phyloP scores from a whole-genome alignment of 257 asterid species.

The Solanum sitiens region DNA sequence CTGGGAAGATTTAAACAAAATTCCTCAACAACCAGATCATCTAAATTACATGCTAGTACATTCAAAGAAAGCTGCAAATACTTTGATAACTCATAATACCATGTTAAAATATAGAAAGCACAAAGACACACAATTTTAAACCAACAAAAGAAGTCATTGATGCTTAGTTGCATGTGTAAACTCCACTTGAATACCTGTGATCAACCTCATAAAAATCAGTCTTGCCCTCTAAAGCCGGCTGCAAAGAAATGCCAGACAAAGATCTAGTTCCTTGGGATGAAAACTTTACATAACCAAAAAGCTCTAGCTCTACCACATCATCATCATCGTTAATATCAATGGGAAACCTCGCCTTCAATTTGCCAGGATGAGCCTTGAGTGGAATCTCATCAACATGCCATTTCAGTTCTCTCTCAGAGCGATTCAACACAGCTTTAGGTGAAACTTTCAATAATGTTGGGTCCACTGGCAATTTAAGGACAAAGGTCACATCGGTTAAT shows the following conservation, averaged over 20 bases:
- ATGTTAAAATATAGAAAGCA: neutral
- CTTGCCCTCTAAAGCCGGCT: slow-evolving; percentile 81
- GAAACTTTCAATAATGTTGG: slow-evolving; percentile 76
- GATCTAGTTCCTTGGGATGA: slow-evolving; percentile 55
- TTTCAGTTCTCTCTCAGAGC: slow-evolving; percentile 78
- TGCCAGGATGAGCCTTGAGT: slow-evolving; percentile 65
- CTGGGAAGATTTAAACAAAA: neutral
- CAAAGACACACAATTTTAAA: neutral
- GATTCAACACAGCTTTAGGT: slow-evolving; percentile 85
- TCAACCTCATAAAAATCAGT: slow-evolving; percentile 73
- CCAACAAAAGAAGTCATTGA: neutral
- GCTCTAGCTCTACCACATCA: slow-evolving; percentile 68
- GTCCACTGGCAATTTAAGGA: slow-evolving; percentile 78
- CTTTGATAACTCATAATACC: neutral
- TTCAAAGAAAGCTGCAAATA: neutral
- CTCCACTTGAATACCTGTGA: slow-evolving; percentile 78
- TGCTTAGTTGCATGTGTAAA: slow-evolving; percentile 57
- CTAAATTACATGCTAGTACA: neutral
- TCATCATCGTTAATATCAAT: slow-evolving; percentile 71
- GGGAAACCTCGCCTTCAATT: slow-evolving; percentile 83
- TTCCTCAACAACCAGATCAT: neutral
- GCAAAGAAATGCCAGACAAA: slow-evolving; percentile 76
- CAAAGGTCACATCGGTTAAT: slow-evolving; percentile 60
- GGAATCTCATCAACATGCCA: slow-evolving; percentile 93
- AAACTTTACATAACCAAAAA: slow-evolving; percentile 60